These are phyloP conservation scores for Phlyctochytrium bullatum DNA, from an alignment of 192 early-diverging fungal species.

Conservation along the genomic window DNA sequence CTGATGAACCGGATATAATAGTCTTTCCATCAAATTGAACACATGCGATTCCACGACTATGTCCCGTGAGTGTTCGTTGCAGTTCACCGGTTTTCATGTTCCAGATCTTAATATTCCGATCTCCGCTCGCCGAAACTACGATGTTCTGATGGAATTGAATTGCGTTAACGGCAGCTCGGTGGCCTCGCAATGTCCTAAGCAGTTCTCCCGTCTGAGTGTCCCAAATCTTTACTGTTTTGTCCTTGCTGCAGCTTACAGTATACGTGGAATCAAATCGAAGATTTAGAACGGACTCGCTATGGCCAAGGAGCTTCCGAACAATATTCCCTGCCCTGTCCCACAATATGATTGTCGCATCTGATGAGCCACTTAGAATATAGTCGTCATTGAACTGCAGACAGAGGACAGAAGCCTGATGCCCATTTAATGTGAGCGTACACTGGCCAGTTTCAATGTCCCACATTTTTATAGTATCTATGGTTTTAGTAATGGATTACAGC, in stretches of 20 bases:
- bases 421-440: conserved; percentile 57
- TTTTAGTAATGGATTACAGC: neutral
- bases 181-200: conserved; percentile 57
- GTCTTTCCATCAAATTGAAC: conserved; percentile 82
- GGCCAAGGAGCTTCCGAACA: conserved; percentile 26
- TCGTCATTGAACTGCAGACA: conserved; percentile 79
- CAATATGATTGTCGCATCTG: conserved; percentile 74
- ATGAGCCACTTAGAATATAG: conserved; percentile 72
- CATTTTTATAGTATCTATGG: conserved; percentile 54
- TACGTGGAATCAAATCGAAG: conserved; percentile 34
- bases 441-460: conserved; percentile 68
- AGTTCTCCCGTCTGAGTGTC: conserved; percentile 56
- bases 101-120: conserved; percentile 86
- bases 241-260: conserved; percentile 50
- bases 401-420: conserved; percentile 77
- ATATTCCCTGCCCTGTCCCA: no score
- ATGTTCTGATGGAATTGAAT: conserved; percentile 39
- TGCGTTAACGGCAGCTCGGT: conserved; percentile 81
- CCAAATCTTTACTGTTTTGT: conserved; percentile 73
- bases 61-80: conserved; percentile 66
- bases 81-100: conserved; percentile 67
- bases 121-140: conserved; percentile 46
- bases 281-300: conserved; percentile 48
- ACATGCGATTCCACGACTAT: conserved; percentile 82
- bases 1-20: conserved; percentile 81